Evolutionary conservation across 2,329 filamentous ascomycete genomes (phyloP), one percentile per base, ranked within the genome.

Genomic region (Talaromyces sp.): DNA sequence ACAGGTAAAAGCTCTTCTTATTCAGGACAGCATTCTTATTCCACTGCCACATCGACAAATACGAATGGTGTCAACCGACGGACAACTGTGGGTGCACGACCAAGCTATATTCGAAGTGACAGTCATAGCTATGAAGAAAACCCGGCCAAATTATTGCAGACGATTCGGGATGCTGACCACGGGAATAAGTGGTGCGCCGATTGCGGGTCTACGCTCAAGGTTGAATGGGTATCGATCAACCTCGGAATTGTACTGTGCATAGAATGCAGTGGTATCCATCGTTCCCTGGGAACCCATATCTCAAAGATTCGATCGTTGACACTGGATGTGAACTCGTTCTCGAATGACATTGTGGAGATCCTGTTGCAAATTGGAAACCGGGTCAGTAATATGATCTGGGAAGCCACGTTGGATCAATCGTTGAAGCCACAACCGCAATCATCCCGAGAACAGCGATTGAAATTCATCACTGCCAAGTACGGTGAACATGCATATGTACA

Each of bases 211-310:
- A 88, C 89, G 35, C 84, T 86, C 68, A 97, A 97, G 77, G 92
- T 96, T 21, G 94, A 99, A 73, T 99, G 94, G 94, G 94, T 97
- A 28, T 97, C 94, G 0, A 96, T 99, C 75, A 99, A 99, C 67
- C 81, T 99, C 4, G 94, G 90, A 46, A 96, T 99, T 60, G 87
- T 99, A 56, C 82, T 99, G 19, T 99, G 94, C 76, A 97, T 97
- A 70, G 93, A 99, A 73, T 99, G 94, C 75, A 96, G 92, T 70
- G 94, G 94, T 62, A 97, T 99, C 61, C 94, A 99, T 74, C 86
- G 94, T 41, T 97, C 93, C 1, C 81, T 99, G 3, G 94, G 94
- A 11, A 99, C 94, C 1, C 94, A 99, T 73, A 97, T 99, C 69
- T 96, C 91, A 73, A 99, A 99, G 77, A 86, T 99, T 40, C 89